Conservation (phyloP, 805 yeast species). For the Nakazawaea pomicola region DNA sequence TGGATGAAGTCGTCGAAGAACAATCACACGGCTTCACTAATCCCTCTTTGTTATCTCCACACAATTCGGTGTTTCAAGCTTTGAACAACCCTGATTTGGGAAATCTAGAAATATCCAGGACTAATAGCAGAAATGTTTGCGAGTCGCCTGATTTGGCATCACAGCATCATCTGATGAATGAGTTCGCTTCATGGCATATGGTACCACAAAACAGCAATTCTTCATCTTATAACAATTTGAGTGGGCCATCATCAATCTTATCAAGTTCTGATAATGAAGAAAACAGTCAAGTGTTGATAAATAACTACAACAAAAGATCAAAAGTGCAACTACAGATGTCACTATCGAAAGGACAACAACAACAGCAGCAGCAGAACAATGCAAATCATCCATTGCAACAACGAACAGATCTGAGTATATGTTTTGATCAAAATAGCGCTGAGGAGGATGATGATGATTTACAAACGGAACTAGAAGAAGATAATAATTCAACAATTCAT, state of each 20-base stretch:
- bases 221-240: background rate
- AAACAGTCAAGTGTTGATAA: constrained; percentile 13
- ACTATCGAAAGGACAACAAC: too few species aligned
- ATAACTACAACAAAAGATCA: background rate
- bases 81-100: constrained; percentile 29
- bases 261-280: constrained; percentile 30
- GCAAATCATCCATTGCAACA: constrained; percentile 6
- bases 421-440: constrained; percentile 20
- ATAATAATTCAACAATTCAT: constrained; percentile 13
- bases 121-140: constrained; percentile 11
- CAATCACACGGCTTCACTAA: too few species aligned
- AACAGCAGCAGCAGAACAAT: background rate
- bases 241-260: constrained; percentile 20
- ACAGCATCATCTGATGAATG: constrained; percentile 16
- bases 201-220: constrained; percentile 15
- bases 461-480: constrained; percentile 8
- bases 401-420: constrained; percentile 17
- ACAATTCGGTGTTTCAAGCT: constrained; percentile 26
- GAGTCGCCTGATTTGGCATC: constrained; percentile 11
- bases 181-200: constrained; percentile 32
- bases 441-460: constrained; percentile 10
- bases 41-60: constrained; percentile 23
- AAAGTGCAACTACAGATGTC: background rate
- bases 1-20: too few species aligned
- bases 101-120: constrained; percentile 10